Conservation (phyloP, 805 yeast genomes). For the Saccharomycopsis vini region DNA sequence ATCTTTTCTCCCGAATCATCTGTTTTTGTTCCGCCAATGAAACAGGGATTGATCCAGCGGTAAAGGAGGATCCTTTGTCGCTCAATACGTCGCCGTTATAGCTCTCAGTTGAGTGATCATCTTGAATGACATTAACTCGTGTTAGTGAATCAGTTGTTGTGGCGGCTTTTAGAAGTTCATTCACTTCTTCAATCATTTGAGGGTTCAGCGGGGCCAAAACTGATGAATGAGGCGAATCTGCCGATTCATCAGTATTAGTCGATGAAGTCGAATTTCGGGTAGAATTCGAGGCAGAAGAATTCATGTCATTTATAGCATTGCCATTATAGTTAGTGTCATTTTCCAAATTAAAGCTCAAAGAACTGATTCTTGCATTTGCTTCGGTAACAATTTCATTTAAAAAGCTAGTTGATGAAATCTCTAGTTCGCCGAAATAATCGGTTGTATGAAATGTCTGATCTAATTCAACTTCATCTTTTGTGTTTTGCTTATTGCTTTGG, state of each 20-base stretch:
- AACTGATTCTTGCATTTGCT: slow-evolving; percentile 8
- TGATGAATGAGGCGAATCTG: slow-evolving; percentile 7
- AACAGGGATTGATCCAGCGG: not conserved
- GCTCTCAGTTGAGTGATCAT: too few relatives aligned
- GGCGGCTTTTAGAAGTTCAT: too few relatives aligned
- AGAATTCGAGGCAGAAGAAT: not conserved
- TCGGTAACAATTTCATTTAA: slow-evolving; percentile 12
- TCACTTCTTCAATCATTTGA: not conserved
- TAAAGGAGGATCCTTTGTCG: too few relatives aligned
- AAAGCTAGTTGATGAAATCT: slow-evolving; percentile 4
- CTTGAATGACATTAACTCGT: too few relatives aligned
- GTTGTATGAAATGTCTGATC: too few relatives aligned
- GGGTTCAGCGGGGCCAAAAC: slow-evolving; percentile 5
- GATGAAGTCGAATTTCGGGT: not conserved
- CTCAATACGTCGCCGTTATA: too few relatives aligned
- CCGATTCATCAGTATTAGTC: not conserved
- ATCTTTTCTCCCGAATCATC: slow-evolving; percentile 5
- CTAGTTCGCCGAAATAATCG: slow-evolving; percentile 10
- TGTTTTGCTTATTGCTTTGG: too few relatives aligned
- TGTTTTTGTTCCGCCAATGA: slow-evolving; percentile 7
- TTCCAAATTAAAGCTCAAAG: not conserved
- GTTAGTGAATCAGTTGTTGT: too few relatives aligned
- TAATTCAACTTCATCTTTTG: too few relatives aligned
- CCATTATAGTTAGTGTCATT: not conserved
- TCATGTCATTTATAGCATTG: not conserved